phyloP scores from a whole-genome alignment of 352 stramenopile genomes.

The Phytophthora pinifolia region DNA sequence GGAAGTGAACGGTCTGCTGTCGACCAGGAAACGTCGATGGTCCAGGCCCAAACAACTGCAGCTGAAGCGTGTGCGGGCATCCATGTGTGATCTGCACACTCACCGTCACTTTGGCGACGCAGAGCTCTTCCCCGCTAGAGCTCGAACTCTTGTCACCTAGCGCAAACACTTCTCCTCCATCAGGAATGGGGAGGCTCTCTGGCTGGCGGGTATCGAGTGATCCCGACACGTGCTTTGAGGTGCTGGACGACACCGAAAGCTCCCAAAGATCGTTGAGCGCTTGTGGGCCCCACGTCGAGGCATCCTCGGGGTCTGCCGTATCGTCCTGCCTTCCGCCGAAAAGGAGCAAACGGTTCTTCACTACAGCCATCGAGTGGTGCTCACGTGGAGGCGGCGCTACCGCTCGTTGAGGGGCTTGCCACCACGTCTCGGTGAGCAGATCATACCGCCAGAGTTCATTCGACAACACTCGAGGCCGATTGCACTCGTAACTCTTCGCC shows the following conservation, averaged over 20 bases:
- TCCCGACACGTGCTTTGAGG: constrained; percentile 25
- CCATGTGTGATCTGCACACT: constrained; percentile 54
- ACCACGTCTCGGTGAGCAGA: constrained; percentile 48
- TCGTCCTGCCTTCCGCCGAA: constrained; percentile 54
- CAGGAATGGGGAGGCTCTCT: constrained; percentile 37
- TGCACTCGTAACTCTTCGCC: constrained; percentile 59
- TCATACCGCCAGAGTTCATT: constrained; percentile 80
- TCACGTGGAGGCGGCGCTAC: constrained; percentile 39
- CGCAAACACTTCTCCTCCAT: constrained; percentile 53
- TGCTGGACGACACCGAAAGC: constrained; percentile 51
- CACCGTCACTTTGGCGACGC: constrained; percentile 46
- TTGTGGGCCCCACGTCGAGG: constrained; percentile 26
- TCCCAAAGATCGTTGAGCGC: constrained; percentile 69
- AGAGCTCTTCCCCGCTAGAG: constrained; percentile 37
- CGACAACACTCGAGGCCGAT: constrained; percentile 36
- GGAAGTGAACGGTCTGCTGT: constrained; percentile 44
- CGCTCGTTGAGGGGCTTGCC: constrained; percentile 29
- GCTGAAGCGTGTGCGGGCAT: constrained; percentile 49
- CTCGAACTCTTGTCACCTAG: constrained; percentile 37
- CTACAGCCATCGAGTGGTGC: constrained; percentile 57
- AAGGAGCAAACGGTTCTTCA: constrained; percentile 50
- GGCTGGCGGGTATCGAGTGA: constrained; percentile 43
- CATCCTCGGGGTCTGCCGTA: constrained; percentile 11
- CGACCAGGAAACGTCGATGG: constrained; percentile 52
- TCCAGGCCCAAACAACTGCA: constrained; percentile 65